These are phyloP conservation scores for Pleurotus eryngii DNA, from an alignment of 768 basidiomycete genomes.

Conservation along the genomic window DNA sequence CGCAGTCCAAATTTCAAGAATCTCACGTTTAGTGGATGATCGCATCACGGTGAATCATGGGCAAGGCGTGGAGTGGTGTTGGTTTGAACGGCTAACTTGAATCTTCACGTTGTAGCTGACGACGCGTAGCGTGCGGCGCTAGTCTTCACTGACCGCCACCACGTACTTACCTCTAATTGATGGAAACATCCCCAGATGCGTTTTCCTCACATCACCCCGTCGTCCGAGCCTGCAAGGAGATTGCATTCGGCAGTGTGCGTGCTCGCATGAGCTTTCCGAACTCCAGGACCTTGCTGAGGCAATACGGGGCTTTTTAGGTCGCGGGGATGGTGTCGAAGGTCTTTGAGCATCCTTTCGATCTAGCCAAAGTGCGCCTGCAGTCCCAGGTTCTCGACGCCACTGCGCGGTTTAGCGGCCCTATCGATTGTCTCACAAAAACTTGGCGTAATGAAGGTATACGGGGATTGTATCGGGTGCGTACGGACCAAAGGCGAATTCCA, in stretches of 20 bases:
- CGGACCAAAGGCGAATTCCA: too few species aligned
- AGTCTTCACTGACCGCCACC: too few species aligned
- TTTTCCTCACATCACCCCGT: slow-evolving; percentile 15
- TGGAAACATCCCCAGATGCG: slow-evolving; percentile 7
- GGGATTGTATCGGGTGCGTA: slow-evolving; percentile 83
- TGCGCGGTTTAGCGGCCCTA: slow-evolving; percentile 73
- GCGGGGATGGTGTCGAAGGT: slow-evolving; percentile 83
- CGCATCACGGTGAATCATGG: too few species aligned
- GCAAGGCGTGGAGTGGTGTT: too few species aligned
- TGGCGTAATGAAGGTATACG: slow-evolving; percentile 77
- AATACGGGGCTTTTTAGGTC: slow-evolving; percentile 33
- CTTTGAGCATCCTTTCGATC: slow-evolving; percentile 93
- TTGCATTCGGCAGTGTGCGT: slow-evolving; percentile 47
- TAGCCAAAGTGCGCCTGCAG: slow-evolving; percentile 93
- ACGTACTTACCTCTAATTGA: neutral
- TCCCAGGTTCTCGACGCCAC: slow-evolving; percentile 77
- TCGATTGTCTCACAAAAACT: slow-evolving; percentile 86
- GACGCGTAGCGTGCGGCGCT: too few species aligned
- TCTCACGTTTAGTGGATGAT: too few species aligned
- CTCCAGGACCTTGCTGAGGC: neutral
- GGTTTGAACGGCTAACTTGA: too few species aligned
- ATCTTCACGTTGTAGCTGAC: too few species aligned
- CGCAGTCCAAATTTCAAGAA: too few species aligned
- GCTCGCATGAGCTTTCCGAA: neutral
- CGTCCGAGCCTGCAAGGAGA: slow-evolving; percentile 40